Percentiles rank a stretch among this genome's conserved stretches.
Evolutionary conservation across 768 basidiomycete genomes (phyloP).

Genomic region (Termitomyces sp.): DNA sequence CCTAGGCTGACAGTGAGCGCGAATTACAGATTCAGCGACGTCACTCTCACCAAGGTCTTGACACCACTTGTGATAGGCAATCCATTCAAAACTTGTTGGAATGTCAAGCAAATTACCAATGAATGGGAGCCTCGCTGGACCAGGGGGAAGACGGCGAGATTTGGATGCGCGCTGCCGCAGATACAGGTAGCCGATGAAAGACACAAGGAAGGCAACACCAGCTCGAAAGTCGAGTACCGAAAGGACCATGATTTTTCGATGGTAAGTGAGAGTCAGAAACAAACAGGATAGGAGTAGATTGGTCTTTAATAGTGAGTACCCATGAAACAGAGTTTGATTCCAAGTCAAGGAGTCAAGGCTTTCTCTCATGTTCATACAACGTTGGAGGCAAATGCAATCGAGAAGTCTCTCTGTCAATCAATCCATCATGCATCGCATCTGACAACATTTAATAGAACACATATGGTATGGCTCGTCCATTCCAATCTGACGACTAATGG

Average conservation of each 20-base stretch:
- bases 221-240: neutral
- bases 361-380: too few relatives aligned
- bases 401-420: too few relatives aligned
- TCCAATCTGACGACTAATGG: too few relatives aligned
- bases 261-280: neutral
- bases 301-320: neutral
- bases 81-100: conserved; percentile 8
- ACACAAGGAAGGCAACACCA: neutral
- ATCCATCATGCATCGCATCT: too few relatives aligned
- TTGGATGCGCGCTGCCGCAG: neutral
- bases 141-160: conserved; percentile 8
- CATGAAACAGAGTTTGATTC: neutral
- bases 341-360: too few relatives aligned
- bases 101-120: conserved; percentile 12
- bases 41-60: conserved; percentile 15
- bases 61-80: conserved; percentile 13
- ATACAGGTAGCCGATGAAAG: neutral
- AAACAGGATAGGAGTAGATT: neutral
- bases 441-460: too few relatives aligned
- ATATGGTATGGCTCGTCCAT: too few relatives aligned
- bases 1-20: neutral
- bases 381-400: too few relatives aligned
- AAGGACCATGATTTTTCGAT: neutral
- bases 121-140: neutral
- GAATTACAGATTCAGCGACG: neutral